A percentile compares a stretch with the other conserved stretches of the same genome.
Evolutionary conservation across 768 basidiomycete species (phyloP).

Genomic region (Hysterangium stoloniferum): DNA sequence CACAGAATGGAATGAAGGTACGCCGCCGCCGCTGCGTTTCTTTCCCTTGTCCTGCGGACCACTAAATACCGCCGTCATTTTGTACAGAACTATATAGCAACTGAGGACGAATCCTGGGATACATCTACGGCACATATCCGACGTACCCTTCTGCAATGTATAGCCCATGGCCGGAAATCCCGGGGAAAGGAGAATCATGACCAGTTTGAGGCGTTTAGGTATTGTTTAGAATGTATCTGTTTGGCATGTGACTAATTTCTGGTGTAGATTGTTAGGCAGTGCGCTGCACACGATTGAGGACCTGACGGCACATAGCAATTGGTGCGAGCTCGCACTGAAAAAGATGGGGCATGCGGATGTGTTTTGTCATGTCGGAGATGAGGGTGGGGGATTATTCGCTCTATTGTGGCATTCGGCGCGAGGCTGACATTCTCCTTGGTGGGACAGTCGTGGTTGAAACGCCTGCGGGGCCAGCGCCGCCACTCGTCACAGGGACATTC

Average conservation of each 20-base stretch:
- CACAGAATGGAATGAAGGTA: constrained; percentile 75
- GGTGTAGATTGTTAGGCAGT: constrained; percentile 61
- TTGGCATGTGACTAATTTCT: constrained; percentile 10
- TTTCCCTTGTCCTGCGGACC: neutral
- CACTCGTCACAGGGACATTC: constrained; percentile 63
- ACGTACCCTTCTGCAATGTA: constrained; percentile 54
- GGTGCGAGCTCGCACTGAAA: constrained; percentile 66
- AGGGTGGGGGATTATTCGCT: constrained; percentile 25
- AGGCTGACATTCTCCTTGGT: constrained; percentile 5
- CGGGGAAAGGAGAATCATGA: constrained; percentile 45
- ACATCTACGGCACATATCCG: constrained; percentile 65
- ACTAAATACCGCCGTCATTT: neutral
- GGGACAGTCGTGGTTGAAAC: constrained; percentile 34
- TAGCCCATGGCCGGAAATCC: constrained; percentile 56
- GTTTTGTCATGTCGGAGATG: constrained; percentile 74
- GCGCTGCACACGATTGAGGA: constrained; percentile 68
- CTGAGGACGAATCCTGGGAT: constrained; percentile 60
- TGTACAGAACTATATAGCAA: constrained; percentile 68
- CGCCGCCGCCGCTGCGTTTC: neutral
- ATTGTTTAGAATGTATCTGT: neutral
- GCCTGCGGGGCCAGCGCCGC: constrained; percentile 39
- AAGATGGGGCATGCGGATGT: constrained; percentile 64
- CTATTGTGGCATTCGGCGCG: neutral
- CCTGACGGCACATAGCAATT: constrained; percentile 71
- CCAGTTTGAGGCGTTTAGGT: constrained; percentile 42